Base-by-base conservation (phyloP, 2,329 filamentous ascomycete species). In the Didymella keratinophila region DNA sequence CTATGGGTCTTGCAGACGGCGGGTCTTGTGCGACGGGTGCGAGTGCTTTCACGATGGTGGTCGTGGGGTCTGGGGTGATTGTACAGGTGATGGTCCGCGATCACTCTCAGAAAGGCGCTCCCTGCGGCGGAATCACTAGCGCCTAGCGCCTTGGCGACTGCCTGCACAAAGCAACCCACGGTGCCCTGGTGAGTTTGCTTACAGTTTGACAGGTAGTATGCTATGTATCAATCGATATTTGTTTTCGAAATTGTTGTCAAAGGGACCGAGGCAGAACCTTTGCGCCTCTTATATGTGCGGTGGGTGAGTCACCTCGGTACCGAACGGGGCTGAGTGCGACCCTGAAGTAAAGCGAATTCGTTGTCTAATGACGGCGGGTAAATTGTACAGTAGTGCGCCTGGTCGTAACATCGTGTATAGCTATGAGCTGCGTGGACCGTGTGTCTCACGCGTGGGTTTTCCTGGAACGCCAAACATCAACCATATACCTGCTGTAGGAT, bases 31-130 rank as follows among this genome's bases (percentile, higher is more conserved):
- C 67, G 66, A 75, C 73, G 59, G 53, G 60, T 68, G 61, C 60
- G 61, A 64, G 67, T 66, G 63, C 68, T 67, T 65, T 71, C 67
- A 70, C 68, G 62, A 62, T 64, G 64, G 62, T 70, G 64, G 69
- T 72, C 62, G 69, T 71, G 64, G 66, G 68, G 68, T 73, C 71
- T 69, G 68, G 53, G 63, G 66, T 72, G 61, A 60, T 65, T 68
- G 63, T 60, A 60, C 41, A 41, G 57, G 57, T 49, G 42, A 55
- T 52, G 46, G 57, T 54, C 43, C 36, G 52, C 56, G 14, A 43
- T 30, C 39, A 45, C 50, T 20, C 52, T 53, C 44, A 27, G 46
- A 32, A 34, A 43, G 50, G 54, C 47, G 51, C 52, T 60, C 57
- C 44, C 57, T 51, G 46, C 56, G 32, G 30, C 44, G 36, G 43